phyloP scores from a whole-genome alignment of 108 stramenopile genomes.

The Nannochloropsis granulata region DNA sequence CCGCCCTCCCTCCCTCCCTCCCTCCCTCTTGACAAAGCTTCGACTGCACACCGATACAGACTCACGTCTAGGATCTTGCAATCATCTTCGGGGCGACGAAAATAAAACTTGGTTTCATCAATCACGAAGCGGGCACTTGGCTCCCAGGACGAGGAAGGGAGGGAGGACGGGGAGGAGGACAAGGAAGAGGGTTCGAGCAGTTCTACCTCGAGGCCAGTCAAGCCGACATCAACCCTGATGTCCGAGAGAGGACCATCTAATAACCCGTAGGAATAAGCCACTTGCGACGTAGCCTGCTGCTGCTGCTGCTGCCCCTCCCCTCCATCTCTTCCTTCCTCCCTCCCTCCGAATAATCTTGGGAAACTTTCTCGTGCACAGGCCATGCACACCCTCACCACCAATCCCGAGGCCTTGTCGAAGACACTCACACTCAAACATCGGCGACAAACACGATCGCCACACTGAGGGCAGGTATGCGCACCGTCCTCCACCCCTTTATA shows the following conservation, averaged over 20 bases:
- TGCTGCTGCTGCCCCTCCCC: neutral
- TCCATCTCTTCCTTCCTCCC: no score
- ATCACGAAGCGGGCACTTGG: neutral
- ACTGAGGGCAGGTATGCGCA: neutral
- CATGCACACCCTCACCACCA: neutral
- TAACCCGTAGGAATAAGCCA: neutral
- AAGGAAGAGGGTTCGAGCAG: neutral
- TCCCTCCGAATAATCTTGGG: neutral
- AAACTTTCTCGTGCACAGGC: neutral
- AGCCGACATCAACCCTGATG: neutral
- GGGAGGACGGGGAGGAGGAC: neutral
- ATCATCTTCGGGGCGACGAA: neutral
- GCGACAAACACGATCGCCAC: neutral
- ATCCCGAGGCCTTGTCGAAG: neutral
- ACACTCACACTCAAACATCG: neutral
- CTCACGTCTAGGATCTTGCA: neutral
- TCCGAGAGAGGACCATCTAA: neutral
- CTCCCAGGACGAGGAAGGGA: neutral
- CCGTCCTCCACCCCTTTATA: neutral
- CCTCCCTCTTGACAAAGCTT: neutral
- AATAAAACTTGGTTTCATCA: neutral
- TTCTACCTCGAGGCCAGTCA: neutral
- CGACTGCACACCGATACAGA: neutral
- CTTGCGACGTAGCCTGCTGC: neutral
- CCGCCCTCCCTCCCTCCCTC: neutral